A percentile compares a stretch with the other conserved stretches of the same genome.
Conservation (phyloP, 2,329 filamentous ascomycete genomes). For the Xenosphaeropsis pyriputrescens region DNA sequence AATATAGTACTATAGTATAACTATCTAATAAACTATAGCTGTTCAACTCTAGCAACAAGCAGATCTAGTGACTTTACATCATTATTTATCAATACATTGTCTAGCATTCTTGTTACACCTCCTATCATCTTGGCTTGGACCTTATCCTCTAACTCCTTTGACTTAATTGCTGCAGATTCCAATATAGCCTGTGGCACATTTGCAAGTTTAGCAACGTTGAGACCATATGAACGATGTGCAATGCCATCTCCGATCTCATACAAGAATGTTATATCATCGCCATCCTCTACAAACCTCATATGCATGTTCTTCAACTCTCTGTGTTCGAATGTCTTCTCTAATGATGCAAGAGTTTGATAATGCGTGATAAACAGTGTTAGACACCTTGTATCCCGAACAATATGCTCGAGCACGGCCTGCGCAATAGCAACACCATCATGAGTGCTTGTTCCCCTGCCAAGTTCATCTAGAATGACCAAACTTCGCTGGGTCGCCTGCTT, state of each 20-base stretch:
- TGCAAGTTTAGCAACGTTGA: constrained; percentile 84
- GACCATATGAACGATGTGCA: constrained; percentile 82
- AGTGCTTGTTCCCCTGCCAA: constrained; percentile 85
- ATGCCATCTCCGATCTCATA: constrained; percentile 88
- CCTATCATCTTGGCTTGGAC: constrained; percentile 46
- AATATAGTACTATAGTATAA: too few species aligned
- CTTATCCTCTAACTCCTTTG: constrained; percentile 62
- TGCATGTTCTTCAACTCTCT: constrained; percentile 73
- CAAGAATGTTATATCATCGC: constrained; percentile 76
- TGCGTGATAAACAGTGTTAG: constrained; percentile 95
- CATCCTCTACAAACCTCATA: constrained; percentile 59
- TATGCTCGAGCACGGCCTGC: constrained; percentile 74
- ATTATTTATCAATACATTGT: constrained; percentile 9
- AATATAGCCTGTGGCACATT: constrained; percentile 65
- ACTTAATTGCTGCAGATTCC: constrained; percentile 67
- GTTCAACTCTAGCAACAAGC: constrained; percentile 30
- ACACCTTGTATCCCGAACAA: constrained; percentile 59
- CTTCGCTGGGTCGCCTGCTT: constrained; percentile 74
- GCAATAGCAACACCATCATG: constrained; percentile 96
- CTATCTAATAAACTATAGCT: constrained; percentile 25
- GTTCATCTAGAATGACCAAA: constrained; percentile 85
- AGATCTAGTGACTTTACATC: constrained; percentile 13
- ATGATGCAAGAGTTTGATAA: constrained; percentile 69
- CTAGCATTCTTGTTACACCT: constrained; percentile 13
- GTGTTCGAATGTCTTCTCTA: constrained; percentile 52